These are phyloP conservation scores for Trapa incisa DNA, from an alignment of 345 rosid genomes.

Conservation along the genomic window DNA sequence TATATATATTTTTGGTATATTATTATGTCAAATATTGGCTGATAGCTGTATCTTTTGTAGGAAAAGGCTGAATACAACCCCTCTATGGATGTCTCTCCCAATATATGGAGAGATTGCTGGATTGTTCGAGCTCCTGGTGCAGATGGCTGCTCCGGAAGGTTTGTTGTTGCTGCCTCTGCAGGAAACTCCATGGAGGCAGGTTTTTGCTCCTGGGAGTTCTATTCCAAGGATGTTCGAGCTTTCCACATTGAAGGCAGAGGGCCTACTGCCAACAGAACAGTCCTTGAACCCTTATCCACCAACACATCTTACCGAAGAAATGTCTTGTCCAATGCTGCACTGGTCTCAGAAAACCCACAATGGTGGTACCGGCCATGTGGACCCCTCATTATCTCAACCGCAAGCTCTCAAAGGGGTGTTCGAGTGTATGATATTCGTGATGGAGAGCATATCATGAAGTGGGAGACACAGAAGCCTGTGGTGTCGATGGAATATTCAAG, in stretches of 20 bases:
- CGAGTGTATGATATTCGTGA: slow-evolving; percentile 78
- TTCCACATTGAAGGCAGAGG: slow-evolving; percentile 53
- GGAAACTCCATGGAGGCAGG: slow-evolving; percentile 82
- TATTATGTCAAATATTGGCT: too few species aligned
- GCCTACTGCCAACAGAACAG: slow-evolving; percentile 44
- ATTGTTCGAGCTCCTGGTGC: slow-evolving; percentile 79
- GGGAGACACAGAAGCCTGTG: slow-evolving; percentile 83
- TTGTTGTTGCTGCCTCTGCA: slow-evolving; percentile 94
- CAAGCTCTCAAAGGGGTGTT: slow-evolving; percentile 54
- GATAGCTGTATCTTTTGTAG: slow-evolving; percentile 13
- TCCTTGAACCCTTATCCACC: slow-evolving; percentile 59
- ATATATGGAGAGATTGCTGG: slow-evolving; percentile 97
- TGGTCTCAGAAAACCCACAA: slow-evolving; percentile 48
- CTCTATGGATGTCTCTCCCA: slow-evolving; percentile 45
- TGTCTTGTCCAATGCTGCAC: slow-evolving; percentile 19
- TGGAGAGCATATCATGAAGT: slow-evolving; percentile 83
- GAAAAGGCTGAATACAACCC: slow-evolving; percentile 79
- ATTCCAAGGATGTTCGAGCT: slow-evolving; percentile 62
- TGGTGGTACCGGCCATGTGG: slow-evolving; percentile 98
- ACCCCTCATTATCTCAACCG: slow-evolving; percentile 67
- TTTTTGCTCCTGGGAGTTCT: slow-evolving; percentile 98
- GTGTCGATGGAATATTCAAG: slow-evolving; percentile 72
- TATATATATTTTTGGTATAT: too few species aligned
- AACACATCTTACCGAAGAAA: slow-evolving; percentile 34
- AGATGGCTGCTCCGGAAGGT: slow-evolving; percentile 92